Percentiles rank a stretch among this genome's conserved stretches.
These are phyloP conservation scores for Cladosporium halotolerans DNA, from an alignment of 2,329 filamentous ascomycete genomes.

Conservation along the genomic window DNA sequence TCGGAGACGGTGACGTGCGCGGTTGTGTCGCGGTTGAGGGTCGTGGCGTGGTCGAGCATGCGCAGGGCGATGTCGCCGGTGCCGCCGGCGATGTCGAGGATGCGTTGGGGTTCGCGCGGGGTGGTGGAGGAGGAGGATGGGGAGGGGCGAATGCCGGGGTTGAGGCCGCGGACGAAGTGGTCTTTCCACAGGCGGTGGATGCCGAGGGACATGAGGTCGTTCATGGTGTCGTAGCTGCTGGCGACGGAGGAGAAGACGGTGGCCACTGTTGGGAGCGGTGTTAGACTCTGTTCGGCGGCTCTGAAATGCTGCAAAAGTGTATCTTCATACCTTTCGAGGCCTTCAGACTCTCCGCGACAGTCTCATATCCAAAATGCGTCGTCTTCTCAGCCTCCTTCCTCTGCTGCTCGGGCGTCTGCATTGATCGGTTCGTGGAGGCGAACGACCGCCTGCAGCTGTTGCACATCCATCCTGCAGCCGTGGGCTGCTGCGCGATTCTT, in stretches of 20 bases:
- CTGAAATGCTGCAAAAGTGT: background rate
- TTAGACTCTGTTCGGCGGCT: conserved; percentile 1
- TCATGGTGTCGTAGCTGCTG: conserved; percentile 94
- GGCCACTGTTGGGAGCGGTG: conserved; percentile 52
- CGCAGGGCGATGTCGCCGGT: conserved; percentile 98
- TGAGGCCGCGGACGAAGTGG: conserved; percentile 85
- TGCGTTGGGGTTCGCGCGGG: conserved; percentile 54
- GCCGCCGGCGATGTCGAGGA: conserved; percentile 94
- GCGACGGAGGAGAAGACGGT: conserved; percentile 93
- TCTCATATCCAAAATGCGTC: conserved; percentile 89
- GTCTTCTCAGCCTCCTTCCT: conserved; percentile 48
- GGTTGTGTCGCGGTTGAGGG: conserved; percentile 70
- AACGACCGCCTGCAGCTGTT: conserved; percentile 11
- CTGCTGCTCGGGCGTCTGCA: conserved; percentile 29
- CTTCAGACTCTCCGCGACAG: conserved; percentile 75
- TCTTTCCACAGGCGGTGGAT: conserved; percentile 98
- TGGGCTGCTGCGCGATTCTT: conserved; percentile 16
- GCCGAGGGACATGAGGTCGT: conserved; percentile 96
- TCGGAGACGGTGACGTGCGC: conserved; percentile 87
- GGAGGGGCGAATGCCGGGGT: conserved; percentile 61
- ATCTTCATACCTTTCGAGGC: conserved; percentile 51
- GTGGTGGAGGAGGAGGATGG: conserved; percentile 38
- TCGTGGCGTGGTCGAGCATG: conserved; percentile 80
- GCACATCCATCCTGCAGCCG: conserved; percentile 7
- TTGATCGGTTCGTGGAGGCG: conserved; percentile 16